Evolutionary conservation across 2,329 filamentous ascomycete species (phyloP).

Genomic region (Scorias spongiosa): DNA sequence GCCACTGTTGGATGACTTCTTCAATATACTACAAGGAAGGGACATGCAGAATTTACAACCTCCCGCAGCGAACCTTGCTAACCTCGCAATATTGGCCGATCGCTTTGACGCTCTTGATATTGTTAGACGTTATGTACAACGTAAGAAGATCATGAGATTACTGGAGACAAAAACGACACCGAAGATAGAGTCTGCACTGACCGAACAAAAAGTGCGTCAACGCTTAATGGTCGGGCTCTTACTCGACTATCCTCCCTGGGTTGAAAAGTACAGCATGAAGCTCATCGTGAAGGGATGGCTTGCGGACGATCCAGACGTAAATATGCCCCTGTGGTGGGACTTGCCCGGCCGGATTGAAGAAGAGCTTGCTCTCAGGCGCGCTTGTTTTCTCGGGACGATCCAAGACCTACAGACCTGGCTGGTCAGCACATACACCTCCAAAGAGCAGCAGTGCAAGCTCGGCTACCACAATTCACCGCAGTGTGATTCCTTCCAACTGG

Average conservation of each 20-base stretch:
- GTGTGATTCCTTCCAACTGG: slow-evolving; percentile 65
- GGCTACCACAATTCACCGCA: slow-evolving; percentile 58
- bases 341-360: slow-evolving; percentile 55
- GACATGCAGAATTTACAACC: slow-evolving; percentile 23
- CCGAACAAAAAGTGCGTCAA: slow-evolving; percentile 53
- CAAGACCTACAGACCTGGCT: slow-evolving; percentile 57
- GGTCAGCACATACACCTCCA: slow-evolving; percentile 49
- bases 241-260: slow-evolving; percentile 44
- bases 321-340: slow-evolving; percentile 52
- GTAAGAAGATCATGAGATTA: slow-evolving; percentile 26
- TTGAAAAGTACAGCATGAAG: slow-evolving; percentile 48
- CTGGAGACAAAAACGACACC: slow-evolving; percentile 30
- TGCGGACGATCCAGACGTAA: slow-evolving; percentile 17
- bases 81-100: slow-evolving; percentile 56
- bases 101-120: slow-evolving; percentile 50
- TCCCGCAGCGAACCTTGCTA: slow-evolving; percentile 48
- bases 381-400: slow-evolving; percentile 52
- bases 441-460: slow-evolving; percentile 53
- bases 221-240: slow-evolving; percentile 53
- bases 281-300: slow-evolving; percentile 50
- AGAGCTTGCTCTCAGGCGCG: slow-evolving; percentile 51
- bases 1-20: slow-evolving; percentile 44
- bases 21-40: slow-evolving; percentile 48
- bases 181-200: slow-evolving; percentile 24
- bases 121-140: slow-evolving; percentile 40